Percentiles rank a stretch among this genome's conserved stretches.
Conservation (phyloP, 179 eudicot species). For the Heliamphora pulchella region DNA sequence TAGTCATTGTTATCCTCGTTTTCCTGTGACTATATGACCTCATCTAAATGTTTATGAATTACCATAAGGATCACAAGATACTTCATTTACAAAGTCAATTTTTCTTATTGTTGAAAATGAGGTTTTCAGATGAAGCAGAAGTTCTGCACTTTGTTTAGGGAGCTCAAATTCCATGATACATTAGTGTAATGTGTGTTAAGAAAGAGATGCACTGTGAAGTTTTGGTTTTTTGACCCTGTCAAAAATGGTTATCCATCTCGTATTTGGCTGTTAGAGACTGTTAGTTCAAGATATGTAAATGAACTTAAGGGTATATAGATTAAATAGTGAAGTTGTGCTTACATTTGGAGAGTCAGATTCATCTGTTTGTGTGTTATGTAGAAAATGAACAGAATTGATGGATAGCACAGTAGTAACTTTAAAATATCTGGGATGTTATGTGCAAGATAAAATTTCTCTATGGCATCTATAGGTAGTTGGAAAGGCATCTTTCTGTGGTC, state of each 20-base stretch:
- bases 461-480: not conserved
- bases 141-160: not conserved
- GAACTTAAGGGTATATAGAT: too few species aligned
- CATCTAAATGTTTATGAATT: too few species aligned
- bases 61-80: not conserved
- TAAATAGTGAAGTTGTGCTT: too few species aligned
- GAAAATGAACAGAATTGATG: too few species aligned
- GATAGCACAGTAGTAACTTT: too few species aligned
- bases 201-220: conserved; percentile 2
- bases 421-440: not conserved
- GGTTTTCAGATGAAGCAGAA: conserved; percentile 1
- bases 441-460: not conserved
- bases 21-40: too few species aligned
- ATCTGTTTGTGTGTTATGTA: too few species aligned
- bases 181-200: conserved; percentile 1
- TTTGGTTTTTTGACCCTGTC: not conserved
- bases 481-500: not conserved
- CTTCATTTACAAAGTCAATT: not conserved
- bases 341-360: too few species aligned
- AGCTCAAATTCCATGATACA: not conserved
- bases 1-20: not conserved
- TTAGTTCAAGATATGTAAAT: too few species aligned
- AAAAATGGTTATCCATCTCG: too few species aligned
- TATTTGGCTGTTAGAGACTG: too few species aligned
- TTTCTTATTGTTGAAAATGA: not conserved